Conservation (phyloP, 2,329 filamentous ascomycete species). For the Ophiocordyceps camponoti-rufipedis region DNA sequence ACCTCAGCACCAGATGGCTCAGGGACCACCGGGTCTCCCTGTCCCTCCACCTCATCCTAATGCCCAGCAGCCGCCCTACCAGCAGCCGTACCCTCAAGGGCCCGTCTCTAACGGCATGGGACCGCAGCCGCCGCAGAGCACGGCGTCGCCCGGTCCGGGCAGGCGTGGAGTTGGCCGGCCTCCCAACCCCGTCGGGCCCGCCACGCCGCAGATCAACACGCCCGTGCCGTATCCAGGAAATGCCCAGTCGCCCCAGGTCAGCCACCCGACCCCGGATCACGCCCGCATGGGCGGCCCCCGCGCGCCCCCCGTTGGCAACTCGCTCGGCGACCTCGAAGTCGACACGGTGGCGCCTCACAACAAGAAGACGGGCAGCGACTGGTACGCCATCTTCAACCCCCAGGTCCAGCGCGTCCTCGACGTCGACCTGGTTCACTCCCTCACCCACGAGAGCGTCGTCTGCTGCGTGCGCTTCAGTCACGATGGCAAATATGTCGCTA, state of each 20-base stretch:
- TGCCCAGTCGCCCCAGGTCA: constrained; percentile 68
- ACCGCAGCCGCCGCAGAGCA: constrained; percentile 65
- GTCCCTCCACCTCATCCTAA: constrained; percentile 39
- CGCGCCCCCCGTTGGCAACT: constrained; percentile 33
- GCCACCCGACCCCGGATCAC: constrained; percentile 64
- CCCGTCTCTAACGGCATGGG: constrained; percentile 53
- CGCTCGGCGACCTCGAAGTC: constrained; percentile 70
- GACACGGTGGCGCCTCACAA: constrained; percentile 70
- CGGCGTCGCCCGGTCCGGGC: constrained; percentile 70
- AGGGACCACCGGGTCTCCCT: constrained; percentile 52
- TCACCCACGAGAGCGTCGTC: constrained; percentile 88
- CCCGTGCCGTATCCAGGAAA: constrained; percentile 73
- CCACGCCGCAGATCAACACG: constrained; percentile 83
- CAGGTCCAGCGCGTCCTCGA: constrained; percentile 76
- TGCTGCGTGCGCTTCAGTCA: constrained; percentile 96
- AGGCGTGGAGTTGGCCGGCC: constrained; percentile 54
- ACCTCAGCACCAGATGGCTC: constrained; percentile 40
- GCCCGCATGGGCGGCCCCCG: constrained; percentile 32
- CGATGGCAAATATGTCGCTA: constrained; percentile 90
- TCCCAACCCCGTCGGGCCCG: constrained; percentile 45
- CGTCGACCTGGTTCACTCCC: constrained; percentile 83
- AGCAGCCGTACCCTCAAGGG: constrained; percentile 45
- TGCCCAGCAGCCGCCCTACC: constrained; percentile 54
- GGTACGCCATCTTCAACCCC: constrained; percentile 96
- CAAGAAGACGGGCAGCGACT: constrained; percentile 80